These are phyloP conservation scores for Trichoderma virens DNA, from an alignment of 495 filamentous ascomycete genomes.

Conservation along the genomic window DNA sequence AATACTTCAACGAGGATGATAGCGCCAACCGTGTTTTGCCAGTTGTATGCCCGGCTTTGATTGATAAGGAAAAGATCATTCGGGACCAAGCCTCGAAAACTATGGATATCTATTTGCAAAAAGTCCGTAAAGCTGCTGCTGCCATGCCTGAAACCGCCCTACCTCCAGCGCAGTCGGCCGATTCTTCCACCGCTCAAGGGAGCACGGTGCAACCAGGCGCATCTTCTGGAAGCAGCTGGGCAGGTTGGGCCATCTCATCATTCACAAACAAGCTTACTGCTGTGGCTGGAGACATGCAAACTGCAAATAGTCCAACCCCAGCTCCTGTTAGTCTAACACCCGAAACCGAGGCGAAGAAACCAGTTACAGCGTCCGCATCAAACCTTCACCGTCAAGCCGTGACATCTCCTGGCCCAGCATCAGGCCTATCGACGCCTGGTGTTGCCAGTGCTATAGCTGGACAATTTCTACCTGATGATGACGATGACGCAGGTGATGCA, in stretches of 20 bases:
- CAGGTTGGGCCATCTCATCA: slow-evolving; percentile 97
- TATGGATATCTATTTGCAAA: slow-evolving; percentile 78
- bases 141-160: slow-evolving; percentile 76
- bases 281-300: slow-evolving; percentile 76
- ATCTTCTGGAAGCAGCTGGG: slow-evolving; percentile 65
- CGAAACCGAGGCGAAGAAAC: slow-evolving; percentile 18
- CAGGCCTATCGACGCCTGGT: slow-evolving; percentile 37
- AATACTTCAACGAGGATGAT: slow-evolving; percentile 84
- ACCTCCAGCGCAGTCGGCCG: slow-evolving; percentile 35
- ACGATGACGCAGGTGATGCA: slow-evolving; percentile 52
- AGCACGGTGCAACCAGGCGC: slow-evolving; percentile 56
- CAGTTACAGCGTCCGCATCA: slow-evolving; percentile 43
- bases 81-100: slow-evolving; percentile 89
- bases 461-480: slow-evolving; percentile 35
- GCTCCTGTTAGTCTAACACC: slow-evolving; percentile 14
- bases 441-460: slow-evolving; percentile 30
- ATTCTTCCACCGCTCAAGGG: slow-evolving; percentile 55
- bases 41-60: slow-evolving; percentile 63
- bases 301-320: slow-evolving; percentile 16
- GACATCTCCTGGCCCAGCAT: slow-evolving; percentile 35
- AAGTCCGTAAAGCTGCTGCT: slow-evolving; percentile 66
- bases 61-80: slow-evolving; percentile 89
- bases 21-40: slow-evolving; percentile 79
- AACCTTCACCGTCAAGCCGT: slow-evolving; percentile 45
- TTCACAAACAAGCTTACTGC: slow-evolving; percentile 89